Percentiles rank a stretch among this genome's conserved stretches.
Conservation (phyloP, 441 rosid genomes). For the Biscutella laevigata region DNA sequence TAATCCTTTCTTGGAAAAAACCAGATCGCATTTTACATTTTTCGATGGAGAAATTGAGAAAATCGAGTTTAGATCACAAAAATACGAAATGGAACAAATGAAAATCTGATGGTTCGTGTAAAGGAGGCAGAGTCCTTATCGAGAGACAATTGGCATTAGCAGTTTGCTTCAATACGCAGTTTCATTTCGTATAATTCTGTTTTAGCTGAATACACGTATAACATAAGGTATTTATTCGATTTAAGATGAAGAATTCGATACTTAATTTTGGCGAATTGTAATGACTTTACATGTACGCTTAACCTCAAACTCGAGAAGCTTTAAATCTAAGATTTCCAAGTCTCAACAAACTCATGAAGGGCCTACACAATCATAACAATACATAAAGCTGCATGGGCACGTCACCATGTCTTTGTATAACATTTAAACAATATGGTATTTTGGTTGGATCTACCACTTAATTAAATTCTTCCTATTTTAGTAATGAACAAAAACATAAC, state of each 20-base stretch:
- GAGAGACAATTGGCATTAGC: neutral
- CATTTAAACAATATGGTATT: neutral
- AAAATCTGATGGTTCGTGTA: neutral
- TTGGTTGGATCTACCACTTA: slow-evolving; percentile 7
- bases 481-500: no score
- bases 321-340: slow-evolving; percentile 21
- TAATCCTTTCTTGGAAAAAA: neutral
- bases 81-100: slow-evolving; percentile 1
- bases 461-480: neutral
- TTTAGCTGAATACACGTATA: no score
- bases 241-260: neutral
- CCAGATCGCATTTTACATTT: slow-evolving; percentile 25
- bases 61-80: slow-evolving; percentile 6
- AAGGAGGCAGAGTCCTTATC: slow-evolving; percentile 10
- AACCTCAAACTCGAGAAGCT: slow-evolving; percentile 20
- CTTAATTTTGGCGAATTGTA: neutral
- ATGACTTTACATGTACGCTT: slow-evolving; percentile 24
- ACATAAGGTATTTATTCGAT: no score
- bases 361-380: slow-evolving; percentile 13
- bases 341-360: slow-evolving; percentile 22
- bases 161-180: slow-evolving; percentile 14
- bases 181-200: no score
- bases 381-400: slow-evolving; percentile 16
- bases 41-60: neutral
- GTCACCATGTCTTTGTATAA: slow-evolving; percentile 11